These are phyloP conservation scores for Ogataea populi-albae DNA, from an alignment of 805 yeast genomes.

Conservation along the genomic window DNA sequence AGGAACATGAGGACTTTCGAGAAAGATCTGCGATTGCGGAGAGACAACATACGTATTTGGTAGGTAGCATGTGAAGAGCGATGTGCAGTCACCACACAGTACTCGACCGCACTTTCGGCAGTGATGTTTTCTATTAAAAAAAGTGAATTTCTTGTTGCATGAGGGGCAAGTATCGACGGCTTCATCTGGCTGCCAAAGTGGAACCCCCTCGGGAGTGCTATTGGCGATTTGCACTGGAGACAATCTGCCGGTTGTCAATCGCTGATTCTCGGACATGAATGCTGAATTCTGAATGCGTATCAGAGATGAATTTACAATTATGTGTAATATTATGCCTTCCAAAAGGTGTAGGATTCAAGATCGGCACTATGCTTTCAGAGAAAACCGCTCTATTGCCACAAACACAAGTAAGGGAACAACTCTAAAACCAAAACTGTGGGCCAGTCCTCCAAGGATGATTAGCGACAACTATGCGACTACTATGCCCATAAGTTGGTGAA, in stretches of 20 bases:
- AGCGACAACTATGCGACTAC: background rate
- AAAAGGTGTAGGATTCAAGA: too few relatives aligned
- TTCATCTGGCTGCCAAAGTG: constrained; percentile 72
- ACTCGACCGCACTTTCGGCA: constrained; percentile 80
- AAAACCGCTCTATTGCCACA: too few relatives aligned
- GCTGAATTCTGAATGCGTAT: too few relatives aligned
- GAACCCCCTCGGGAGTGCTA: constrained; percentile 29
- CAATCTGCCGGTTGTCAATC: background rate
- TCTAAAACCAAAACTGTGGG: too few relatives aligned
- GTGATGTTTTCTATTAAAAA: constrained; percentile 76
- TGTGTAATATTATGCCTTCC: too few relatives aligned
- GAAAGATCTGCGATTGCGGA: constrained; percentile 46
- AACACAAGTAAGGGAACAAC: too few relatives aligned
- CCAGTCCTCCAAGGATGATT: too few relatives aligned
- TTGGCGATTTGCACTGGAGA: constrained; percentile 6
- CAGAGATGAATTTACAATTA: too few relatives aligned
- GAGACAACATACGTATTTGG: constrained; percentile 58
- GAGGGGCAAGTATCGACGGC: constrained; percentile 50
- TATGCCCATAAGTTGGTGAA: background rate
- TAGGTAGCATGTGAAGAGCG: constrained; percentile 48
- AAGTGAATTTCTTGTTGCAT: constrained; percentile 51
- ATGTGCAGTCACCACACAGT: constrained; percentile 69
- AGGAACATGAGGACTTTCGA: constrained; percentile 50
- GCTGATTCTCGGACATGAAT: too few relatives aligned
- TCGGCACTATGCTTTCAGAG: too few relatives aligned